A percentile compares a stretch with the other conserved stretches of the same genome.
phyloP scores from a whole-genome alignment of 139 green algal genomes.

The Chlorella sorokiniana region DNA sequence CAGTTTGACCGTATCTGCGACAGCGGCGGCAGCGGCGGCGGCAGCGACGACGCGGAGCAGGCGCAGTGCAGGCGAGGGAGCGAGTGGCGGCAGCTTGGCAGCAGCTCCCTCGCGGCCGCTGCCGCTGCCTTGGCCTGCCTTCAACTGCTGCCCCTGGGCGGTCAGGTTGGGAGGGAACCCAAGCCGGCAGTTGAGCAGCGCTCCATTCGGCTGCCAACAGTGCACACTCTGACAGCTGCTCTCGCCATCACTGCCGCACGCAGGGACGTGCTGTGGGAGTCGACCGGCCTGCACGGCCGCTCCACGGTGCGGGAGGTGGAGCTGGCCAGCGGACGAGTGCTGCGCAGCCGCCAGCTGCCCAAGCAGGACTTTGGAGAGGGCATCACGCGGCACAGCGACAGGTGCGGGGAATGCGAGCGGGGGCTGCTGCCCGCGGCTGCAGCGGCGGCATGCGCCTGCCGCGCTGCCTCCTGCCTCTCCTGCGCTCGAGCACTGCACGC shows the following conservation, averaged over 20 bases:
- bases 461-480: background rate
- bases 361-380: conserved; percentile 82
- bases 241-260: no score
- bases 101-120: background rate
- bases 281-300: conserved; percentile 73
- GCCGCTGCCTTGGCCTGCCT: no score
- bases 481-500: background rate
- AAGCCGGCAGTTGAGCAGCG: no score
- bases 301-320: conserved; percentile 76
- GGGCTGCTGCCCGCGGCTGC: background rate
- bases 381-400: conserved; percentile 58
- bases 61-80: background rate
- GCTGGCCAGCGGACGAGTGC: conserved; percentile 63
- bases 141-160: no score
- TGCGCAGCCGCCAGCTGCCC: conserved; percentile 33
- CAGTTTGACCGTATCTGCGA: conserved; percentile 68
- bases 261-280: conserved; percentile 34
- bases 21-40: background rate
- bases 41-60: background rate
- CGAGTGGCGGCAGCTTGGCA: background rate
- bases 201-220: no score
- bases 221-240: no score
- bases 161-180: no score
- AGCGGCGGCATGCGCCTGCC: no score
- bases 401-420: background rate